Base-by-base conservation (phyloP, 345 rosid genomes). In the Pistacia vera region DNA sequence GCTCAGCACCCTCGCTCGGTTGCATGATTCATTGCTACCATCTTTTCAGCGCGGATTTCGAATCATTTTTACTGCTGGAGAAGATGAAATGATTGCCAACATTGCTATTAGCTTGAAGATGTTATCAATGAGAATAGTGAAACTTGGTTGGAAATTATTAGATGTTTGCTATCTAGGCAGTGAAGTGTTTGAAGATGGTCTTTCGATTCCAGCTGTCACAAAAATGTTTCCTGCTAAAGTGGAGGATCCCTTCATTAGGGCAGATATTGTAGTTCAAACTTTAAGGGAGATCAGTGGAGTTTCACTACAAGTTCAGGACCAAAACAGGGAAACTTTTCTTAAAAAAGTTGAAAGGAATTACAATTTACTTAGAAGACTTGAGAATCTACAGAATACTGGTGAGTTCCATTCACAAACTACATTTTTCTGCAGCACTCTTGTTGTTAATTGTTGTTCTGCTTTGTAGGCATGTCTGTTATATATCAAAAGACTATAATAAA, bases 191-290 rank as follows among this genome's bases (percentile, higher is more conserved):
- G 80, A 83, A 77, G 85, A 86, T 70, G 79, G 75, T 56, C 80
- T 81, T 49, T 71, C 83, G 36, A 33, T 81, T 78, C 88, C 92
- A 75, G 70, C 87, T 61, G 73, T 82, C 67, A 81, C 95, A 36
- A 93, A 93, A 88, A 92, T 96, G 77, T 89, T 92, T 74, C 97
- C 99, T 2, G 92, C 97, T 58, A 91, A 87, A 58, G 89, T 96
- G 20, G 98, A 93, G 80, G 98, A 96, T 83, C 99, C 99, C 64
- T 69, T 91, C 74, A 78, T 96, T 73, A 89, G 99, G 79, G 88
- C 91, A 72, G 97, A 96, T 79, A 89, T 96, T 76, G 76, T 96
- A 77, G 80, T 96, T 71, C 97, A 93, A 84, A 88, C 93, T 66
- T 78, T 93, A 69, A 81, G 89, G 85, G 97, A 96, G 82, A 84